Conservation (phyloP, 1,139 yeast species). For the Nakaseomyces uthaithaninus region DNA sequence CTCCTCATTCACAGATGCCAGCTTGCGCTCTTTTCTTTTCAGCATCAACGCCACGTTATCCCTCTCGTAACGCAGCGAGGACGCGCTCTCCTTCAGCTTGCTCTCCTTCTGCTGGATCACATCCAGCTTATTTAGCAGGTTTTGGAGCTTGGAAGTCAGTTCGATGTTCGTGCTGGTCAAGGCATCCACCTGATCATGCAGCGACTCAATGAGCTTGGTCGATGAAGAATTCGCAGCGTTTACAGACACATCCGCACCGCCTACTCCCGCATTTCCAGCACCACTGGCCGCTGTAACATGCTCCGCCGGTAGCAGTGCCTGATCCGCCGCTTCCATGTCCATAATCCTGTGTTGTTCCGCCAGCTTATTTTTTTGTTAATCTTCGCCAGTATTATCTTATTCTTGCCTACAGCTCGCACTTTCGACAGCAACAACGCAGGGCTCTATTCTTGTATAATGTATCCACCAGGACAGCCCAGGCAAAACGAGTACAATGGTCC, state of each 20-base stretch:
- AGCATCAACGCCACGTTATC: slow-evolving; percentile 57
- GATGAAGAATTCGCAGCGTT: slow-evolving; percentile 19
- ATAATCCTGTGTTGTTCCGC: too few species aligned
- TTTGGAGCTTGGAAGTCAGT: slow-evolving; percentile 40
- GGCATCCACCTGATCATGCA: slow-evolving; percentile 48
- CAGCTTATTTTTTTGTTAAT: background rate
- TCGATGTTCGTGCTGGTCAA: slow-evolving; percentile 46
- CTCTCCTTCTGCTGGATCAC: slow-evolving; percentile 46
- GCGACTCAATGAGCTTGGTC: slow-evolving; percentile 48
- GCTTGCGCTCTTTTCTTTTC: slow-evolving; percentile 57
- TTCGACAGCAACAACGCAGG: too few species aligned
- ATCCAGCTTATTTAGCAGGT: slow-evolving; percentile 43
- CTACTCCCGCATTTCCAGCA: too few species aligned
- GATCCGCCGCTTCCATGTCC: background rate
- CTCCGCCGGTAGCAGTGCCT: background rate
- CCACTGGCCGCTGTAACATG: background rate
- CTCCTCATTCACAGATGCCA: slow-evolving; percentile 50
- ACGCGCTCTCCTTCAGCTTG: slow-evolving; percentile 47
- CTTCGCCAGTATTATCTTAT: too few species aligned
- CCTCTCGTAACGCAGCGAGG: slow-evolving; percentile 51
- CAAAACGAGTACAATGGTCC: too few species aligned
- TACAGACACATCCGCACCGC: too few species aligned
- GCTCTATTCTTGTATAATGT: too few species aligned
- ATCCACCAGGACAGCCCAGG: too few species aligned
- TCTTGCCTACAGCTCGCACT: too few species aligned